Evolutionary conservation across 2,329 filamentous ascomycete species (phyloP).

Genomic region (Eutypa lata): DNA sequence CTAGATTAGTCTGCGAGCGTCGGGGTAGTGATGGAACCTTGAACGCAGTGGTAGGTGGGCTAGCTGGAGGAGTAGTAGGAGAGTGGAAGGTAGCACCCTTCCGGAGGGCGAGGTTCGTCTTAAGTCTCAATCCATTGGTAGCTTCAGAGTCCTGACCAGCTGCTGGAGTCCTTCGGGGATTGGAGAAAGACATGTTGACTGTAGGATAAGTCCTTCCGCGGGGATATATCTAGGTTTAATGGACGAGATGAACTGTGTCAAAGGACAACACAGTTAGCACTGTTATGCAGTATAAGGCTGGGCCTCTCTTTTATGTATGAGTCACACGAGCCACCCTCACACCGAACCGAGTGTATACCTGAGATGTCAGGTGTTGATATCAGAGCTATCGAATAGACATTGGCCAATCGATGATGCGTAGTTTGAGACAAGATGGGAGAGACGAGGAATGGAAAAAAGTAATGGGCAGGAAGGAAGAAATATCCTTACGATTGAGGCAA

Average conservation of each 20-base stretch:
- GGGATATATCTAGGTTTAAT: conserved; percentile 17
- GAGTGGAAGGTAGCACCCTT: conserved; percentile 70
- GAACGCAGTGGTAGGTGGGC: conserved; percentile 35
- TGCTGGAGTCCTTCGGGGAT: conserved; percentile 45
- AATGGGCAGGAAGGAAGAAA: neutral
- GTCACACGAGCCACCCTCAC: conserved; percentile 26
- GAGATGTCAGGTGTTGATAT: conserved; percentile 21
- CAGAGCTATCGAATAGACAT: conserved; percentile 21
- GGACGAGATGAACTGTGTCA: conserved; percentile 20
- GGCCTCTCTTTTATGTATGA: conserved; percentile 21
- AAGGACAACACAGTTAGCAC: conserved; percentile 26
- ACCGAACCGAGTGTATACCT: conserved; percentile 23
- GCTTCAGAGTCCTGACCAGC: conserved; percentile 39
- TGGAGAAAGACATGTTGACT: conserved; percentile 45
- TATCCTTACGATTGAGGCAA: conserved; percentile 9
- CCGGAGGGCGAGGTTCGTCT: conserved; percentile 57
- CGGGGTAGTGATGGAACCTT: conserved; percentile 54
- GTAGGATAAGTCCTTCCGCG: conserved; percentile 20
- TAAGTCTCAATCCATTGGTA: conserved; percentile 43
- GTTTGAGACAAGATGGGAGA: conserved; percentile 4
- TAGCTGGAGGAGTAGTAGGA: conserved; percentile 40
- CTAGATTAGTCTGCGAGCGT: conserved; percentile 66
- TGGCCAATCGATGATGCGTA: conserved; percentile 20
- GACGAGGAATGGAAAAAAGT: neutral
- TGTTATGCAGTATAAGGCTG: conserved; percentile 24